Conservation (phyloP, 352 stramenopile species). For the Pseudoperonospora humuli region DNA sequence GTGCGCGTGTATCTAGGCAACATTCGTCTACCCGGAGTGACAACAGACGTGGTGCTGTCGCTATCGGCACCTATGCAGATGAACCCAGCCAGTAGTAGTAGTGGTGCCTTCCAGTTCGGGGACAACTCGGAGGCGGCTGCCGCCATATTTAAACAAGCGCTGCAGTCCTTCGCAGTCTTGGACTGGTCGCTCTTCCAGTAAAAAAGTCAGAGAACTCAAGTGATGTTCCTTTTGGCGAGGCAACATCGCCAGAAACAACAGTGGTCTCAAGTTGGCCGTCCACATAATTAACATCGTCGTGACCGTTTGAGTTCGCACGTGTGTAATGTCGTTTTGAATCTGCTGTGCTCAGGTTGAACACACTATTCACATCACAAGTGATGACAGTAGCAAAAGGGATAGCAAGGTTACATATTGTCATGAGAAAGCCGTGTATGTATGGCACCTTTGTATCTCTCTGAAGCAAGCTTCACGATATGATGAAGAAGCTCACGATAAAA, state of each 20-base stretch:
- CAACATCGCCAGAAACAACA: conserved; percentile 41
- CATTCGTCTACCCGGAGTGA: conserved; percentile 57
- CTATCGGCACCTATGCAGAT: conserved; percentile 72
- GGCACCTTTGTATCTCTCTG: conserved; percentile 48
- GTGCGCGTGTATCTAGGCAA: conserved; percentile 77
- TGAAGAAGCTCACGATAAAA: conserved; percentile 54
- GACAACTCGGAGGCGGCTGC: conserved; percentile 60
- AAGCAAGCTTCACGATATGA: conserved; percentile 49
- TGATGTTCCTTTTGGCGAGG: conserved; percentile 58
- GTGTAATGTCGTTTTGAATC: conserved; percentile 41
- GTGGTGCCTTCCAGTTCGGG: conserved; percentile 51
- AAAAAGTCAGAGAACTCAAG: conserved; percentile 13
- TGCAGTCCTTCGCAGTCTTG: conserved; percentile 55
- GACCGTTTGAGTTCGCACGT: conserved; percentile 39
- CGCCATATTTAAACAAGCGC: conserved; percentile 65
- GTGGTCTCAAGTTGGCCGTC: conserved; percentile 38
- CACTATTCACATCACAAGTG: conserved; percentile 33
- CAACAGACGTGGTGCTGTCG: conserved; percentile 77
- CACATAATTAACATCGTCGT: conserved; percentile 48
- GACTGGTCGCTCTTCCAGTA: conserved; percentile 63
- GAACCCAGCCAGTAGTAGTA: conserved; percentile 61
- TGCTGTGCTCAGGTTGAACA: conserved; percentile 37
- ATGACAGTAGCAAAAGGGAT: conserved; percentile 37
- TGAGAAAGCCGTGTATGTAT: conserved; percentile 61
- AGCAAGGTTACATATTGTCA: conserved; percentile 47